Percentiles rank a stretch among this genome's conserved stretches.
These are phyloP conservation scores for Blastomyces gilchristii DNA, from an alignment of 2,329 filamentous ascomycete species.

Conservation along the genomic window DNA sequence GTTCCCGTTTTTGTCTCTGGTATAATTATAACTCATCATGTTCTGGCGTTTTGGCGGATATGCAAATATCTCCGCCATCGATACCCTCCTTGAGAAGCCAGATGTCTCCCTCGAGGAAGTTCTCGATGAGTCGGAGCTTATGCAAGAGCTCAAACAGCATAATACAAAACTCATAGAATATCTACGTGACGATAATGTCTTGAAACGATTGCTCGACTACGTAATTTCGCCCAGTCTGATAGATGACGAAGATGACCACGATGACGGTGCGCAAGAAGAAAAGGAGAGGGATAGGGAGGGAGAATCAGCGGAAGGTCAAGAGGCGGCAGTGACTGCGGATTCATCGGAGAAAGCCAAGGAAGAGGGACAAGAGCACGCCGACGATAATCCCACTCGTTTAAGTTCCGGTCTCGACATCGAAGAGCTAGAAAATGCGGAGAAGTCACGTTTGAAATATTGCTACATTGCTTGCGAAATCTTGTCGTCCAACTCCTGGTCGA, in stretches of 20 bases:
- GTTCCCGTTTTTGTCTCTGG: not conserved
- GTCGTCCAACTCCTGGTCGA: slow-evolving; percentile 93
- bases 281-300: slow-evolving; percentile 19
- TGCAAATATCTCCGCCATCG: slow-evolving; percentile 92
- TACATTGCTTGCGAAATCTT: slow-evolving; percentile 89
- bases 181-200: slow-evolving; percentile 72
- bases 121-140: slow-evolving; percentile 88
- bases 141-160: slow-evolving; percentile 96
- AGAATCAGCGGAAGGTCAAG: slow-evolving; percentile 21
- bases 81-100: slow-evolving; percentile 89
- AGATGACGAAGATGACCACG: slow-evolving; percentile 43
- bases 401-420: slow-evolving; percentile 26
- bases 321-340: slow-evolving; percentile 23
- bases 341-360: slow-evolving; percentile 5
- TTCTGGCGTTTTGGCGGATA: slow-evolving; percentile 99
- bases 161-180: slow-evolving; percentile 97
- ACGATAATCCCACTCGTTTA: slow-evolving; percentile 34
- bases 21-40: slow-evolving; percentile 59
- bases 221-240: slow-evolving; percentile 64
- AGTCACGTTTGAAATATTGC: slow-evolving; percentile 84
- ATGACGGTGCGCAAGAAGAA: slow-evolving; percentile 42
- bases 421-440: slow-evolving; percentile 65
- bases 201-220: slow-evolving; percentile 80
- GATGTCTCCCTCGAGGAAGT: slow-evolving; percentile 93
- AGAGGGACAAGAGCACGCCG: slow-evolving; percentile 29